These are phyloP conservation scores for Curvularia sp. DNA, from an alignment of 2,329 filamentous ascomycete genomes.

Conservation along the genomic window DNA sequence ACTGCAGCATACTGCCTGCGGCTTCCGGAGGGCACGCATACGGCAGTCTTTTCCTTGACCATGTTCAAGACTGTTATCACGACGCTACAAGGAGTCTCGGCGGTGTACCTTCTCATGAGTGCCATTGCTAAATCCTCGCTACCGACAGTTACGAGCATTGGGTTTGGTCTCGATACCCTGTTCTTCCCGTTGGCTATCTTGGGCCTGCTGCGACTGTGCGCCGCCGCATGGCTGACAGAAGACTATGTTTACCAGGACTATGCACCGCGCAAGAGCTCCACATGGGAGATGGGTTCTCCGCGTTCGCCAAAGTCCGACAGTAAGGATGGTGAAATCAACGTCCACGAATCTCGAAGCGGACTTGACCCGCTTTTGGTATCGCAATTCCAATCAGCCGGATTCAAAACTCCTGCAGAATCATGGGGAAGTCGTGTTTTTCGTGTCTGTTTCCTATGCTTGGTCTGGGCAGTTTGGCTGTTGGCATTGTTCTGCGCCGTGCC, in stretches of 20 bases:
- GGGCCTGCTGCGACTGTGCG: conserved; percentile 21
- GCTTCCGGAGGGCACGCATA: conserved; percentile 12
- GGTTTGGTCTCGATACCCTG: conserved; percentile 8
- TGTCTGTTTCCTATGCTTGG: neutral
- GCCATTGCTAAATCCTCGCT: neutral
- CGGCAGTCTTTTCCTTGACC: conserved; percentile 14
- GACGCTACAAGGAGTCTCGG: conserved; percentile 22
- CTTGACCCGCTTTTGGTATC: neutral
- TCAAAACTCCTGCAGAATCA: neutral
- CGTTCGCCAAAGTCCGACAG: neutral
- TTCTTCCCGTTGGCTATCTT: conserved; percentile 24
- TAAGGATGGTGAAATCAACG: neutral
- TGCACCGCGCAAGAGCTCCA: neutral
- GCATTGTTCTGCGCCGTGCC: neutral
- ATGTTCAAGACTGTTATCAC: conserved; percentile 25
- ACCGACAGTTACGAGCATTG: neutral
- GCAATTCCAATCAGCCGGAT: neutral
- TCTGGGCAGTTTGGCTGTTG: neutral
- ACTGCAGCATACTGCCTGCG: conserved; percentile 10
- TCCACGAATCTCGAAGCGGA: neutral
- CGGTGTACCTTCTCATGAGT: conserved; percentile 18
- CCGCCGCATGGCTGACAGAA: conserved; percentile 24
- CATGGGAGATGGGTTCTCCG: neutral
- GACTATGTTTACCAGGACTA: conserved; percentile 17
- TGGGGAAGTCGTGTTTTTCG: neutral